phyloP scores from a whole-genome alignment of 257 asterid species.

The Lantana camara region DNA sequence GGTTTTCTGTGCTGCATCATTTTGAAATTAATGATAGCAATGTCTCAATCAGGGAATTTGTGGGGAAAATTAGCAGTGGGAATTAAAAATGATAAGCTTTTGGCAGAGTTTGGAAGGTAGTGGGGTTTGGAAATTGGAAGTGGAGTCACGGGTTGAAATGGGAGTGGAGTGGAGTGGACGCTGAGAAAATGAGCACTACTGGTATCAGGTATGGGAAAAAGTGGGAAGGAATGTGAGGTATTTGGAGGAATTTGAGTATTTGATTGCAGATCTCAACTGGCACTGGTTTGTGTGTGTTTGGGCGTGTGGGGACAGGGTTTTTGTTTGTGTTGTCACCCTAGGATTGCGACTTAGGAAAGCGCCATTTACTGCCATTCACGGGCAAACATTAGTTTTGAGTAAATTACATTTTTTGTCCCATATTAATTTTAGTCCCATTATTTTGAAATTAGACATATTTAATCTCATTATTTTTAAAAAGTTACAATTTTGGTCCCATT shows the following conservation, averaged over 20 bases:
- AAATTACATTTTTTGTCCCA: too few species aligned
- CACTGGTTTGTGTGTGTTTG: background rate
- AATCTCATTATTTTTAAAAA: too few species aligned
- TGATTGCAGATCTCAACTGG: too few species aligned
- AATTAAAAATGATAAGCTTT: background rate
- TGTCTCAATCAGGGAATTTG: background rate
- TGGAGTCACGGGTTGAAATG: slow-evolving; percentile 22
- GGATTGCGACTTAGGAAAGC: too few species aligned
- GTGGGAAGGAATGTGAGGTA: background rate
- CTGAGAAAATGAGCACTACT: slow-evolving; percentile 7
- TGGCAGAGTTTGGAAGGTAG: slow-evolving; percentile 1
- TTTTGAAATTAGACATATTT: too few species aligned
- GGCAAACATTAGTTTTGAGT: too few species aligned
- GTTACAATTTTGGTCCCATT: too few species aligned
- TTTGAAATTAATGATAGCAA: background rate
- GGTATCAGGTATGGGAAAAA: background rate
- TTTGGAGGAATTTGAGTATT: background rate
- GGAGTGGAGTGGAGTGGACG: slow-evolving; percentile 6
- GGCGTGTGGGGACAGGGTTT: background rate
- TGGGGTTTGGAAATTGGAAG: slow-evolving; percentile 11
- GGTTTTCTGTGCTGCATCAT: slow-evolving; percentile 35
- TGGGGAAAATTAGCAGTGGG: background rate
- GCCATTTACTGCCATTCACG: too few species aligned
- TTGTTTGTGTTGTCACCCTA: too few species aligned
- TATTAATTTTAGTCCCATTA: too few species aligned